Percentiles rank a stretch among this genome's conserved stretches.
Evolutionary conservation across 2,329 filamentous ascomycete species (phyloP).

Genomic region (Cladophialophora psammophila): DNA sequence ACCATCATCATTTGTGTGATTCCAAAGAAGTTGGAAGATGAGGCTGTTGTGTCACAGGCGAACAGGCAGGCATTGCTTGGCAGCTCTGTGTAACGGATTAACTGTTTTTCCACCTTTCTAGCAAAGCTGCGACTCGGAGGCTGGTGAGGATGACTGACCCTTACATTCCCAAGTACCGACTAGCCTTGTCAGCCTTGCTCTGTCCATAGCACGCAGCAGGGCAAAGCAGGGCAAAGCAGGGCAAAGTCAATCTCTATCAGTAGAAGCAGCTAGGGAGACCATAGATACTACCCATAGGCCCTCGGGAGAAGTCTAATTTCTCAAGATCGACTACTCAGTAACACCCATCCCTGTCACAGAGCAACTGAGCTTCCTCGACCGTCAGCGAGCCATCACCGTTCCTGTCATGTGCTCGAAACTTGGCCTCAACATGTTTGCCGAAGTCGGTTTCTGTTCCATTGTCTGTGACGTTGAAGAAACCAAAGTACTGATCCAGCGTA

Average conservation of each 20-base stretch:
- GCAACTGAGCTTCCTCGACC: constrained; percentile 13
- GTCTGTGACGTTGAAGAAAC: constrained; percentile 16
- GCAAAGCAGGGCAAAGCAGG: not conserved
- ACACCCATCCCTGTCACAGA: constrained; percentile 13
- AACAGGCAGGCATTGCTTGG: not conserved
- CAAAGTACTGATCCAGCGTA: constrained; percentile 15
- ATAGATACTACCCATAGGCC: not conserved
- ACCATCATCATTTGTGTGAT: not conserved
- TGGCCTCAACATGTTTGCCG: constrained; percentile 10
- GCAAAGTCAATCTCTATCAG: not conserved
- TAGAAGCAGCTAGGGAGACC: not conserved
- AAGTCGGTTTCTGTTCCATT: not conserved
- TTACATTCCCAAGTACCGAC: not conserved
- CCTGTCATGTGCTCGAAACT: constrained; percentile 18
- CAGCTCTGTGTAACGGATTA: not conserved
- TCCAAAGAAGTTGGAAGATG: constrained; percentile 1
- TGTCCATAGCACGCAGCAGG: not conserved
- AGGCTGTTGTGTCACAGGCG: constrained; percentile 3
- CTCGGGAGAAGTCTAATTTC: not conserved
- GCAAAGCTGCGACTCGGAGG: not conserved
- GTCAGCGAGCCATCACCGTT: constrained; percentile 12
- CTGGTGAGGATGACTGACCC: not conserved
- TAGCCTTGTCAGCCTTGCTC: not conserved
- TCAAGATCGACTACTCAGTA: not conserved
- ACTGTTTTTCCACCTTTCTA: not conserved